These are phyloP conservation scores for Gossypium gossypioides DNA, from an alignment of 441 rosid species.

Conservation along the genomic window DNA sequence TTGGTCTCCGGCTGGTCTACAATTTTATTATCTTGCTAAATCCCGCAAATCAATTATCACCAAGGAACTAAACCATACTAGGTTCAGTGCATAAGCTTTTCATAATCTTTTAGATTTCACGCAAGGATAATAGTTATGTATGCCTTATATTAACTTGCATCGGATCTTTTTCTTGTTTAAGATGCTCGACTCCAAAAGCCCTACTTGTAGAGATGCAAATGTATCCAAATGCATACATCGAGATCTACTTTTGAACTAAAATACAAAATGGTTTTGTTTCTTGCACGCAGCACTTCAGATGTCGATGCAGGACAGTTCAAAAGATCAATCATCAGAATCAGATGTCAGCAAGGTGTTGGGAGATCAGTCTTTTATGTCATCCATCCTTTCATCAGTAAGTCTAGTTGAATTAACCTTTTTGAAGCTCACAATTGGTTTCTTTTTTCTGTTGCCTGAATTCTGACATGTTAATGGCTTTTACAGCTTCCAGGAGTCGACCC, in stretches of 20 bases:
- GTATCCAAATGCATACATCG: background rate
- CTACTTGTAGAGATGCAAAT: background rate
- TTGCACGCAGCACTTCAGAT: slow-evolving; percentile 41
- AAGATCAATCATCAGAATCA: slow-evolving; percentile 16
- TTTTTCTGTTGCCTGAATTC: background rate
- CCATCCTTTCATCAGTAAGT: slow-evolving; percentile 49
- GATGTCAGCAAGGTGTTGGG: slow-evolving; percentile 31
- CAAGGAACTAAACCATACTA: background rate
- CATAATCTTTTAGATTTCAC: background rate
- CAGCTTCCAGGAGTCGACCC: slow-evolving; percentile 63
- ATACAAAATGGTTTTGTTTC: background rate
- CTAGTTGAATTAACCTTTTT: background rate
- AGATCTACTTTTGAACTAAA: background rate
- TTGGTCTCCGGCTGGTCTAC: background rate
- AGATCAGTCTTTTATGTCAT: slow-evolving; percentile 51
- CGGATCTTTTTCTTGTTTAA: background rate
- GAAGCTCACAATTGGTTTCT: background rate
- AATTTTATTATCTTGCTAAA: background rate
- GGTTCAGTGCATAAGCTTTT: background rate
- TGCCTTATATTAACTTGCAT: background rate
- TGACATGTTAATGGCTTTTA: background rate
- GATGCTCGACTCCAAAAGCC: background rate
- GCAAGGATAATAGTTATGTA: background rate
- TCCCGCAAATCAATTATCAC: background rate
- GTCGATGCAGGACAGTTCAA: slow-evolving; percentile 36